Evolutionary conservation across 1,139 yeast genomes (phyloP), one percentile per base, ranked within the genome.

Genomic region (Candida glucosophila): DNA sequence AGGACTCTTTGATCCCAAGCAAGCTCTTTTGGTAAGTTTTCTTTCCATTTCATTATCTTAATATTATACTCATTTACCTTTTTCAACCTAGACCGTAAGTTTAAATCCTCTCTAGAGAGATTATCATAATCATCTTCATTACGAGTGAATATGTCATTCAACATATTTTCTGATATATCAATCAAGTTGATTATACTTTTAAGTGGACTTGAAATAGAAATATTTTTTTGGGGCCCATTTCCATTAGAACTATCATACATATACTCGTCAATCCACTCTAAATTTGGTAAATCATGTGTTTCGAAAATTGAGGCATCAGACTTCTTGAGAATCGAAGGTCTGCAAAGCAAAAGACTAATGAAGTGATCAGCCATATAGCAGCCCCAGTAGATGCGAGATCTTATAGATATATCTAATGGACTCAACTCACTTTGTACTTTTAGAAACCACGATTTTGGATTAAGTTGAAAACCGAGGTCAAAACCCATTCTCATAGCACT

Each of bases 351-450:
- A 26, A 74, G 48, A 43, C 77, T 67, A 15, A 74, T 69, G 37
- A 74, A 71, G 40, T 74, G 78, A 40, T 75, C 82, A 3, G 79
- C 77, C 34, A 74, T 56, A 39, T 69, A 75, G 28, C 77, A 65
- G 2, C 82, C 81, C 82, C 82, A 75, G 42, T 71, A 75, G 6
- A 75, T 70, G 34, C 82, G 52, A 22, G 74, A 64, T 34, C 78
- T 55, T 30, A 75, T 73, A 22, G 67, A 72, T 9, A 67, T 58
- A 40, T 72, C 77, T 19, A 63, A 44, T 3, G 49, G 47, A 27
- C 48, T 43, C 25, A 57, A 37, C n/a, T n/a, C n/a, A n/a, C n/a
- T n/a, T 17, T 47, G 47, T 26, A 54, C 58, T 23, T 41, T 44
- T 17, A 63, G 49, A 36, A 60, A 62, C 78, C 78, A 73, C n/a